Conservation (phyloP, 169 alveolate species). For the Plasmodium vivax region DNA sequence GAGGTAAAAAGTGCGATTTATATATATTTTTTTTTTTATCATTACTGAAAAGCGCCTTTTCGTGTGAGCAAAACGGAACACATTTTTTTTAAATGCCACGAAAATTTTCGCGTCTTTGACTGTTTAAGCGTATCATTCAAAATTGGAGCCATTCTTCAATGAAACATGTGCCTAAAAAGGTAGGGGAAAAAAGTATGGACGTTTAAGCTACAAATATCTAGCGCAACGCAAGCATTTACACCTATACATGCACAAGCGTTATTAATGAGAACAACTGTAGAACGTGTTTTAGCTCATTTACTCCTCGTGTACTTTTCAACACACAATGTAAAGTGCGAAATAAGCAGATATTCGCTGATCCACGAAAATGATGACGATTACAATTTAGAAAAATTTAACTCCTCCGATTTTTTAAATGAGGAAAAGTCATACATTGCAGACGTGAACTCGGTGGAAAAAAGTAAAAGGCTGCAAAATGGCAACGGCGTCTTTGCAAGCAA, state of each 20-base stretch:
- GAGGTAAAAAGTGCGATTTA: background rate
- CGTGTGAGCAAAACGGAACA: background rate
- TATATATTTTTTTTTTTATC: background rate
- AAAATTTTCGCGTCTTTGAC: background rate
- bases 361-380: background rate
- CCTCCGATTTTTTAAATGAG: conserved; percentile 11
- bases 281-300: conserved; percentile 3
- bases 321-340: conserved; percentile 48
- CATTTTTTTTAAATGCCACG: conserved; percentile 2
- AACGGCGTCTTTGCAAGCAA: conserved; percentile 6
- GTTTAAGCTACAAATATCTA: background rate
- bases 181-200: conserved; percentile 8
- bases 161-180: background rate
- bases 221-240: background rate
- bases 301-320: conserved; percentile 12
- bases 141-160: background rate
- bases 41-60: background rate
- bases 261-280: conserved; percentile 47
- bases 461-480: conserved; percentile 8
- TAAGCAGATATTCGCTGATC: background rate
- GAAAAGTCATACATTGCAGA: conserved; percentile 30
- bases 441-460: conserved; percentile 6
- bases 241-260: background rate
- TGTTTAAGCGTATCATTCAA: conserved; percentile 1
- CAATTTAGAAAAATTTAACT: background rate